These are phyloP conservation scores for Cutaneotrichosporon cutaneum DNA, from an alignment of 1,284 basidiomycete genomes.

Conservation along the genomic window DNA sequence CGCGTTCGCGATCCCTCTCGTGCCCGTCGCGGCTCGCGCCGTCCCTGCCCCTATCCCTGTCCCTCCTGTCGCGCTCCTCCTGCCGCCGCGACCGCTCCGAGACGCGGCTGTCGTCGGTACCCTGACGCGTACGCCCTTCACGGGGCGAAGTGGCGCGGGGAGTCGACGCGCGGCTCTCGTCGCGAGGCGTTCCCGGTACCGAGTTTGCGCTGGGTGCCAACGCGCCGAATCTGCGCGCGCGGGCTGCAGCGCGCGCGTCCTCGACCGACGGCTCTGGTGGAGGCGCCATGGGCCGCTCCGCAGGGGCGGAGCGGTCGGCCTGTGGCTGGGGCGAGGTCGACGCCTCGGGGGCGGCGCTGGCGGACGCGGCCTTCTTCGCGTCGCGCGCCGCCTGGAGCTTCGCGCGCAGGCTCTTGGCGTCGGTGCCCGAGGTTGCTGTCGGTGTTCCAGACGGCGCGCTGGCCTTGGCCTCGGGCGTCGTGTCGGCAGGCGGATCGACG, in stretches of 20 bases:
- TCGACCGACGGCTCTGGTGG: conserved; percentile 34
- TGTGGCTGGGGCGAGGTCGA: conserved; percentile 5
- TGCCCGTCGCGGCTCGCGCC: conserved; percentile 4
- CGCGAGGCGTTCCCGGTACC: background rate
- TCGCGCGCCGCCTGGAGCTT: conserved; percentile 27
- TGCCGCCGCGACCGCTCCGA: conserved; percentile 33
- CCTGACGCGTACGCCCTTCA: conserved; percentile 25
- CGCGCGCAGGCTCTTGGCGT: conserved; percentile 32
- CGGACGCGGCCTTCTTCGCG: conserved; percentile 1
- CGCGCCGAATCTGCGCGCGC: conserved; percentile 40
- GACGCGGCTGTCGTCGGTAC: conserved; percentile 42
- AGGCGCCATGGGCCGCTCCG: conserved; percentile 35
- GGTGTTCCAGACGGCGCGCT: background rate
- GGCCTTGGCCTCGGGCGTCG: background rate
- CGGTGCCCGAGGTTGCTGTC: conserved; percentile 18
- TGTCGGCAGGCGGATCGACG: conserved; percentile 19
- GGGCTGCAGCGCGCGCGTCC: conserved; percentile 38
- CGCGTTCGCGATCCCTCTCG: background rate
- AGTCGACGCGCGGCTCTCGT: conserved; percentile 12
- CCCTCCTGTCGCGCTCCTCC: conserved; percentile 20
- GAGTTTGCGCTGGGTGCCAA: conserved; percentile 25
- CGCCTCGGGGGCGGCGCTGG: conserved; percentile 6
- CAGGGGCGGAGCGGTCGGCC: background rate
- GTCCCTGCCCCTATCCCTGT: conserved; percentile 1
- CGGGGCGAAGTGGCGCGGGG: conserved; percentile 11